These are phyloP conservation scores for Haematococcus sp. DNA, from an alignment of 139 green algal genomes.

Conservation along the genomic window DNA sequence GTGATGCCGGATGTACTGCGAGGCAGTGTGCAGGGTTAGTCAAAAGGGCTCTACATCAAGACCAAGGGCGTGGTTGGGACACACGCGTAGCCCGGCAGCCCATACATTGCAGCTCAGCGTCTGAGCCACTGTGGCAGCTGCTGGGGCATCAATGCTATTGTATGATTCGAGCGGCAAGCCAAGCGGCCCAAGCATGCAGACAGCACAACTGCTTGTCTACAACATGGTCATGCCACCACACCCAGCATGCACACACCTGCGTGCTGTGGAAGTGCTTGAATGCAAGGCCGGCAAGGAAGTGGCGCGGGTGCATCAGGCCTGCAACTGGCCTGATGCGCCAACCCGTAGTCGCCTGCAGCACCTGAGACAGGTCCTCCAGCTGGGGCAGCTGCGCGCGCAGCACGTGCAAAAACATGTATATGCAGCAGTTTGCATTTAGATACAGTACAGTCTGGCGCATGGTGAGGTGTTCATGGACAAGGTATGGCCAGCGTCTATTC, in stretches of 20 bases:
- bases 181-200: too few species aligned
- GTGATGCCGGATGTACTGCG: constrained; percentile 83
- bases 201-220: too few species aligned
- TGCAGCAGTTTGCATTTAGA: too few species aligned
- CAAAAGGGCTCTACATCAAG: neutral
- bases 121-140: too few species aligned
- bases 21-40: constrained; percentile 17
- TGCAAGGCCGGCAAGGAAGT: constrained; percentile 92
- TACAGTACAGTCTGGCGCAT: too few species aligned
- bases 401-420: too few species aligned
- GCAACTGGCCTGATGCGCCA: constrained; percentile 81
- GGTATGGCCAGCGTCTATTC: too few species aligned
- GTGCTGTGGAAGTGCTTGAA: constrained; percentile 67
- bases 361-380: constrained; percentile 69
- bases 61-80: neutral
- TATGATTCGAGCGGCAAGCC: too few species aligned
- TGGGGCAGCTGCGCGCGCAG: constrained; percentile 62
- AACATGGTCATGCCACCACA: too few species aligned
- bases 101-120: neutral
- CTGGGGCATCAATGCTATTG: neutral
- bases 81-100: neutral
- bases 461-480: too few species aligned
- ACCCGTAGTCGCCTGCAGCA: constrained; percentile 58
- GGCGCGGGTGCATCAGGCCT: constrained; percentile 86
- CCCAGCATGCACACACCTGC: too few species aligned